Base-by-base conservation (phyloP, 1,139 yeast species). In the Candida gigantensis region DNA sequence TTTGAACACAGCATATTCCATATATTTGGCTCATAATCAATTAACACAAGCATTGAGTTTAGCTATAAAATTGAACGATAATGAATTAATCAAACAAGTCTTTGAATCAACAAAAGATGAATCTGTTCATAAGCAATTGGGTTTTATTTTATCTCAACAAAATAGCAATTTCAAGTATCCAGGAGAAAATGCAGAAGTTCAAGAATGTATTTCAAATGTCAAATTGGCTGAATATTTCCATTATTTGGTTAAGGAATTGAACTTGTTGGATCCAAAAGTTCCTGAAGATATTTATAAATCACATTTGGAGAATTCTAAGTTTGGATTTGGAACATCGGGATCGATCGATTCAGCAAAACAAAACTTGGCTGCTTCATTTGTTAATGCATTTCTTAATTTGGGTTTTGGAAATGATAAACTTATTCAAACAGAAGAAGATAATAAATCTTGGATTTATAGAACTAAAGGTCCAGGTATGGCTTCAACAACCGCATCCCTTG, bases 221-320 rank as follows among this genome's bases (percentile, higher is more conserved):
- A 79, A 82, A 47, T 68, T 89, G 40, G 81, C 87, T 32, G 94
- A 86, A 54, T 85, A 86, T 62, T 94, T 79, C 66, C 69, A 74
- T 37, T 88, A 88, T 59, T 72, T 92, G 40, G 85, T 81, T 17
- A 84, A 85, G 55, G 98, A 92, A 61, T 77, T 92, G 57, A 92
- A 92, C 56, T 71, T 92, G 51, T 71, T 85, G 50, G 92, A 85
- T 37, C 95, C 97, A 37, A 87, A 87, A 61, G 85, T 85, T 12
- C 98, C 98, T 8, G 97, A 90, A 64, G 98, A 94, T 62, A 79
- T 92, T 43, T 90, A 89, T 66, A 90, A 90, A 60, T 81, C 90
- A 21, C 96, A 92, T 58, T 72, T 90, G 51, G 97, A 90, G 55
- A 79, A 74, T 46, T 68, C 85, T 13, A 69, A 75, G 42, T 72